Evolutionary conservation across 176 grass and related monocot species (phyloP).

Genomic region (Juncus effusus): DNA sequence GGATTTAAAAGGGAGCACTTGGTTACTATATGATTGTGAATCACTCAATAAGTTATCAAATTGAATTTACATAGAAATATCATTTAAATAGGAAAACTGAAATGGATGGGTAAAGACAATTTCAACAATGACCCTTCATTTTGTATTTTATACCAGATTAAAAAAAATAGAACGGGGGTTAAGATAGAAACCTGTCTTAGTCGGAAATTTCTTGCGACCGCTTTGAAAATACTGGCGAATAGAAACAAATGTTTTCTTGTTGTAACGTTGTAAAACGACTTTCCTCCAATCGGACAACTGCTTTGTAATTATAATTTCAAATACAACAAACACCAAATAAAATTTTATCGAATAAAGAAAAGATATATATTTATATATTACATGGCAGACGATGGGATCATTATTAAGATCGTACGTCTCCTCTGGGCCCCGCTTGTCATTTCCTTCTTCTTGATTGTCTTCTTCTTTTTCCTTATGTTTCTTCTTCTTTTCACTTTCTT

Average conservation of each 20-base stretch:
- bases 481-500: slow-evolving; percentile 1
- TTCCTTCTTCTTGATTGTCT: slow-evolving; percentile 10
- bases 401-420: slow-evolving; percentile 49
- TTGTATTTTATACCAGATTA: too few relatives aligned
- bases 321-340: slow-evolving; percentile 8
- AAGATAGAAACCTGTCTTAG: slow-evolving; percentile 51
- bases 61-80: not conserved
- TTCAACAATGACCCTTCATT: too few relatives aligned
- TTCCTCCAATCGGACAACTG: slow-evolving; percentile 75
- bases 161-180: too few relatives aligned
- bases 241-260: slow-evolving; percentile 60
- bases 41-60: not conserved
- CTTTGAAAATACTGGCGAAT: slow-evolving; percentile 78
- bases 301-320: not conserved
- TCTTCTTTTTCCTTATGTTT: slow-evolving; percentile 10
- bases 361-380: slow-evolving; percentile 24
- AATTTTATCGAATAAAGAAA: not conserved
- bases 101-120: too few relatives aligned
- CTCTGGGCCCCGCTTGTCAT: slow-evolving; percentile 28
- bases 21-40: not conserved
- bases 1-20: too few relatives aligned
- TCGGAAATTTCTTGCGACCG: slow-evolving; percentile 82
- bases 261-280: slow-evolving; percentile 69
- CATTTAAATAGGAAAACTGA: too few relatives aligned
- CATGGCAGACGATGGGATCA: slow-evolving; percentile 75